phyloP scores from a whole-genome alignment of 805 yeast genomes.

The Ogataea nakhonphanomensis region DNA sequence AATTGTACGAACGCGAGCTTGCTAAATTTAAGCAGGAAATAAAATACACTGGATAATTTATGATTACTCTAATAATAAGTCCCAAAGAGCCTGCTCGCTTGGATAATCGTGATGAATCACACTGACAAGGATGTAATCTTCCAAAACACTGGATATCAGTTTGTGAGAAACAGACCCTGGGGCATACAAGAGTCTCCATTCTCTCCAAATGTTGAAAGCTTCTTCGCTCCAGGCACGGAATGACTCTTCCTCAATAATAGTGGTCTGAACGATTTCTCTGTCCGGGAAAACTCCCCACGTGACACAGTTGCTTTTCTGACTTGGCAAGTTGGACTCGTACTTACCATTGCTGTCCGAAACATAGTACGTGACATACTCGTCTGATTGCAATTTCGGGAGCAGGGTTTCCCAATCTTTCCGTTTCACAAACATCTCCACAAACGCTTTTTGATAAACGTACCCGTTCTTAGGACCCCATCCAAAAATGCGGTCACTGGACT shows the following conservation, averaged over 20 bases:
- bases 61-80: slow-evolving; percentile 39
- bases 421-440: slow-evolving; percentile 85
- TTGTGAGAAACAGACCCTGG: slow-evolving; percentile 51
- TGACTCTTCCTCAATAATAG: slow-evolving; percentile 88
- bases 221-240: slow-evolving; percentile 97
- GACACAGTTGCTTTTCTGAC: slow-evolving; percentile 68
- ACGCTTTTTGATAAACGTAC: slow-evolving; percentile 85
- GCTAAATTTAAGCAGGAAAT: slow-evolving; percentile 35
- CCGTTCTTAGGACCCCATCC: slow-evolving; percentile 99
- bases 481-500: slow-evolving; percentile 77
- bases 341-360: slow-evolving; percentile 59
- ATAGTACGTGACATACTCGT: slow-evolving; percentile 66
- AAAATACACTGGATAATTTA: slow-evolving; percentile 13
- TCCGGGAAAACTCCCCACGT: slow-evolving; percentile 98
- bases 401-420: slow-evolving; percentile 65
- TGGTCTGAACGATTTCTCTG: slow-evolving; percentile 85
- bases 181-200: slow-evolving; percentile 84
- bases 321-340: slow-evolving; percentile 58
- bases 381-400: slow-evolving; percentile 47
- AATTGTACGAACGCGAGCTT: slow-evolving; percentile 34
- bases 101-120: slow-evolving; percentile 82
- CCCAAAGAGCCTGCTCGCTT: slow-evolving; percentile 76
- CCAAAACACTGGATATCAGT: slow-evolving; percentile 58
- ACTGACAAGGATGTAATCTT: slow-evolving; percentile 73
- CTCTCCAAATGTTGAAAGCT: slow-evolving; percentile 85